Base-by-base conservation (phyloP, 2,329 filamentous ascomycete genomes). In the Chaetomiaceae sp. region DNA sequence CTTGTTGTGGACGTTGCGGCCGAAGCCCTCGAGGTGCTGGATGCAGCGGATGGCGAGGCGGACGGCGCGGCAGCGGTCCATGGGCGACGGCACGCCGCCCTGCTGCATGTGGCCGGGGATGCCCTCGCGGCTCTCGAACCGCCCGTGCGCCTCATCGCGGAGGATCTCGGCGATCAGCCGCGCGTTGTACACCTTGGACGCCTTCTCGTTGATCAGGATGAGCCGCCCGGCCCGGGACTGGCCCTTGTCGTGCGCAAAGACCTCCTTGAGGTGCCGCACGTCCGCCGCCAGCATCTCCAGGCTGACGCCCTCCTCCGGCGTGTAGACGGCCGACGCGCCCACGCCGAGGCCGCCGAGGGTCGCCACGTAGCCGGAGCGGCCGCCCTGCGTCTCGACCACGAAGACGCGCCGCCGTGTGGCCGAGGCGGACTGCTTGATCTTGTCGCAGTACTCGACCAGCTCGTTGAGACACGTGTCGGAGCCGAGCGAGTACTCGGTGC, bases 381-480 rank as follows among this genome's bases (percentile, higher is more conserved):
- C 93, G 62, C 93, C 93, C 72, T 99, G 93, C 0, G 93, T 97
- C 73, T 99, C 93, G 48, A 99, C 92, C 47, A 99, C 91, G 70
- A 99, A 99, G 48, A 97, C 92, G 55, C 93, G 85, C 39, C 93
- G 85, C 52, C 93, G 86, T 2, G 90, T 95, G 2, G 93, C 91
- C 1, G 91, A 96, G 0, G 93, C 93, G 2, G 91, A 96, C 69
- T 97, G 93, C 70, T 95, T 90, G 71, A 97, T 96, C 63, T 91
- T 92, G 74, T 99, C 93, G 67, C 92, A 96, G 72, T 96, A 99
- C 60, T 86, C 82, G 57, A 96, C 89, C 34, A 99, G 78, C 49
- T 95, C 90, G 72, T 99, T 99, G 56, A 99, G 74, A 65, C 93
- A 97, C 1, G 93, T 99, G 64, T 99, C 93, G 27, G 90, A 96